A percentile compares a stretch with the other conserved stretches of the same genome.
Conservation (phyloP, 2,329 filamentous ascomycete species). For the Aspergillus costaricaensis region DNA sequence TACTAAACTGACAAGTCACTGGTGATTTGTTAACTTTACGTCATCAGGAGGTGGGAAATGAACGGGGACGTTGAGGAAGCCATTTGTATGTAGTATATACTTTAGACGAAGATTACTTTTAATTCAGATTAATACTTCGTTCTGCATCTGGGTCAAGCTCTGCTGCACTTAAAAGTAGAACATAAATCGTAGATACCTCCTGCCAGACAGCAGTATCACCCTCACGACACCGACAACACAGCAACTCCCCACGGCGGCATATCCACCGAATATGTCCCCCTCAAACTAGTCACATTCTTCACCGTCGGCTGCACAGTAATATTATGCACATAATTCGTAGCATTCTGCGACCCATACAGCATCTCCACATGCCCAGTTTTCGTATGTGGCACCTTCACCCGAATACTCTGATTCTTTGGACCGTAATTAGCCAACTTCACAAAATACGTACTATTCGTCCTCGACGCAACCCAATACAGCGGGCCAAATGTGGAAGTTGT, state of each 20-base stretch:
- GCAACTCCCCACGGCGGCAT: constrained; percentile 31
- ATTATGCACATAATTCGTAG: constrained; percentile 24
- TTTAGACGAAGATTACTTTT: neutral
- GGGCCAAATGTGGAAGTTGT: constrained; percentile 31
- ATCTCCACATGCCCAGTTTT: constrained; percentile 25
- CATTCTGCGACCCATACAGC: constrained; percentile 24
- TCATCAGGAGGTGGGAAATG: neutral
- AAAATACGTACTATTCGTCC: constrained; percentile 23
- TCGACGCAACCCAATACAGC: constrained; percentile 39
- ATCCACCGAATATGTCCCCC: constrained; percentile 23
- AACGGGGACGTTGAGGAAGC: neutral
- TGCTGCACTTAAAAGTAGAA: too few species aligned
- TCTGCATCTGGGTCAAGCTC: neutral
- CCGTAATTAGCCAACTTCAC: constrained; percentile 39
- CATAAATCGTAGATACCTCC: too few species aligned
- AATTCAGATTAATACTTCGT: neutral
- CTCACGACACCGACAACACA: constrained; percentile 25
- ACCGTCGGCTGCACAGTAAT: constrained; percentile 19
- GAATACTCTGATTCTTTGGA: constrained; percentile 23
- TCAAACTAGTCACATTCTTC: constrained; percentile 11
- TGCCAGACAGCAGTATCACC: too few species aligned
- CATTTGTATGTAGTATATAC: neutral
- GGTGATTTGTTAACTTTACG: neutral
- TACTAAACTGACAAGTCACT: neutral
- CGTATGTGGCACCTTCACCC: constrained; percentile 28